Base-by-base conservation (phyloP, 768 basidiomycete genomes). In the Suillus subluteus region DNA sequence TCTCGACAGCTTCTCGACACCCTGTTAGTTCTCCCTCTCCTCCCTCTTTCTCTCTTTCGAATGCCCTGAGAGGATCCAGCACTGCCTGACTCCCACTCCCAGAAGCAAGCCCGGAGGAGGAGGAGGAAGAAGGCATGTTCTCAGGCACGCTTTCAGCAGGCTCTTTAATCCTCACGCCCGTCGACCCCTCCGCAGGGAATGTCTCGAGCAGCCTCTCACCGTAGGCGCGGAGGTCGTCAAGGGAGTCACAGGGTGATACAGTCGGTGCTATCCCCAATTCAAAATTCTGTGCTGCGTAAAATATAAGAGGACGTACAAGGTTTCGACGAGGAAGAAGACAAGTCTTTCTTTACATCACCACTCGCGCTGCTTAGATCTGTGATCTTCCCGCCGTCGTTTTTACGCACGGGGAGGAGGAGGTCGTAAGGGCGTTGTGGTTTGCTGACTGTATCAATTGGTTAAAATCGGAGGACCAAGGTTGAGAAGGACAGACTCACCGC, bases 1-100 rank as follows among this genome's bases (percentile, higher is more conserved):
- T 88, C 81, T 98, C 95, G 15, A 97, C 95, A 0, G 95, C 93
- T 75, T 96, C 91, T 56, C 94, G 82, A 75, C 89, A 94, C 23
- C 86, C 88, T 55, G 79, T 84, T 72, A 83, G 68, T 21, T 41
- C 66, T 4, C 79, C 85, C 26, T 82, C 78, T 43, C 86, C 87
- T 46, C 81, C 79, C 23, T 84, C 52, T 4, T 15, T 26, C 52
- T 79, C 76, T 26, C 26, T 30, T 40, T 30, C 59, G 30, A 61
- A 43, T 41, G 26, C 40, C 6, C 41, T 11, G 9, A 61, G 26
- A 30, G 59, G 59, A 21, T 61, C 59, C 6, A 5, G 11, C 6
- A 1, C 1, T n/a, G 0, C 32, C 13, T 7, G 8, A 37, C 44
- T 52, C 7, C 40, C 58, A 9, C 44, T 55, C n/a, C 41, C 59